These are phyloP conservation scores for Aquilaria malaccensis DNA, from an alignment of 345 rosid species.

Conservation along the genomic window DNA sequence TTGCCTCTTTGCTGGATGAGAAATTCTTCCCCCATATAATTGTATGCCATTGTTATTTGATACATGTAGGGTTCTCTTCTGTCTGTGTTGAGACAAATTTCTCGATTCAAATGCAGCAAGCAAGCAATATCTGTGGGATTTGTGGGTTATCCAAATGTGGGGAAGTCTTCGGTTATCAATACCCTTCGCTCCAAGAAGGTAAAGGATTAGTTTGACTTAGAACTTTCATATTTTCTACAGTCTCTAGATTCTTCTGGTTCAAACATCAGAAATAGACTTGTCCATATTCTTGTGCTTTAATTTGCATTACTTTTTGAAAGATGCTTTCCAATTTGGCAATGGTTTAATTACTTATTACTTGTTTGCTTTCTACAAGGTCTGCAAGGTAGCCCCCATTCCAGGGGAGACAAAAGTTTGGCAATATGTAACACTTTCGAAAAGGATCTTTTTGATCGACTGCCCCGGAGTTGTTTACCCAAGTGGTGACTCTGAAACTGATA, in stretches of 20 bases:
- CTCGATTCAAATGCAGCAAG: constrained; percentile 76
- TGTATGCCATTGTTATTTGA: constrained; percentile 1
- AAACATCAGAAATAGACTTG: no score
- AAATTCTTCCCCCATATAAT: no score
- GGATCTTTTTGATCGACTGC: constrained; percentile 83
- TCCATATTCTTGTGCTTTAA: no score
- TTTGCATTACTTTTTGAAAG: no score
- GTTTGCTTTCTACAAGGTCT: constrained; percentile 37
- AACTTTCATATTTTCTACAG: neutral
- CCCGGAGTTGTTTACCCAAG: constrained; percentile 92
- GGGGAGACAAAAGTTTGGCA: constrained; percentile 98
- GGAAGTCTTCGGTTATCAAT: constrained; percentile 88
- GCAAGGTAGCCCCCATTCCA: constrained; percentile 94
- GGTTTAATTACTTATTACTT: no score
- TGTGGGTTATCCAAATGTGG: constrained; percentile 91
- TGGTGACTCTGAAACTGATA: constrained; percentile 70
- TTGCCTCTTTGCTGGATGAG: no score
- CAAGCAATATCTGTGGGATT: constrained; percentile 88
- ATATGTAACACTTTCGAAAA: constrained; percentile 72
- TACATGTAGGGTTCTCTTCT: constrained; percentile 68
- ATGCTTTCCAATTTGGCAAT: no score
- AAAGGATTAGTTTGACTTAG: neutral
- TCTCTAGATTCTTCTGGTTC: no score
- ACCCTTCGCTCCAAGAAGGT: constrained; percentile 83
- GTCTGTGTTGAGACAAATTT: constrained; percentile 74